Base-by-base conservation (phyloP, 768 basidiomycete genomes). In the Termitomyces sp. region DNA sequence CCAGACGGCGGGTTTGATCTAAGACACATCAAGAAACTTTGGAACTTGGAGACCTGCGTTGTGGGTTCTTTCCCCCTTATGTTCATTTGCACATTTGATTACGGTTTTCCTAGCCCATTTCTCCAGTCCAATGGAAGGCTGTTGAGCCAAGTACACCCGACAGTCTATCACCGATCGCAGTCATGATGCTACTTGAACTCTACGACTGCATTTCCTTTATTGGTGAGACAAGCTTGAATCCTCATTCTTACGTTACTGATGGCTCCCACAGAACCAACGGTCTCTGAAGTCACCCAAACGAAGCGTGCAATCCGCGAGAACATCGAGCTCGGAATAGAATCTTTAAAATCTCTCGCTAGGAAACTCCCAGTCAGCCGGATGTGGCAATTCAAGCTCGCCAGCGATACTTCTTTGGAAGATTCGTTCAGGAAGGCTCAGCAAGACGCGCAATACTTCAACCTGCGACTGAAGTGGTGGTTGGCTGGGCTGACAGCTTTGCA, bases 121-220 rank as follows among this genome's bases (percentile, higher is more conserved):
- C 65, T 42, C 68, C 68, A 3, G 45, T 63, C 5, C 63, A 63
- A 4, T 66, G 65, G 64, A 69, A 57, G 15, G 47, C 63, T 29
- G 63, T 67, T 25, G 56, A 63, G 25, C 63, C 65, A 20, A 62
- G 45, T 20, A 57, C 50, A 7, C 55, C 60, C 1, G 65, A 67
- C 31, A 55, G 40, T 9, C 45, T 69, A 14, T 67, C 68, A 14
- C 65, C 68, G 1, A 52, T 69, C 1, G 56, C 66, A 29, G 68
- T 69, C 3, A 38, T 56, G 36, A 57, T 43, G 15, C 51, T 69
- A n/a, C 50, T 34, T 7, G 59, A 65, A 46, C 56, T 66, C 25
- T 66, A 67, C 40, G 56, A 57, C 4, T 58, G 62, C 4, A 66
- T 69, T 10, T 63, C 65, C 12, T 64, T 69, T 25, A 65, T 67